Evolutionary conservation across 192 early-diverging fungal species (phyloP).

Genomic region (Rhizophlyctis rosea): DNA sequence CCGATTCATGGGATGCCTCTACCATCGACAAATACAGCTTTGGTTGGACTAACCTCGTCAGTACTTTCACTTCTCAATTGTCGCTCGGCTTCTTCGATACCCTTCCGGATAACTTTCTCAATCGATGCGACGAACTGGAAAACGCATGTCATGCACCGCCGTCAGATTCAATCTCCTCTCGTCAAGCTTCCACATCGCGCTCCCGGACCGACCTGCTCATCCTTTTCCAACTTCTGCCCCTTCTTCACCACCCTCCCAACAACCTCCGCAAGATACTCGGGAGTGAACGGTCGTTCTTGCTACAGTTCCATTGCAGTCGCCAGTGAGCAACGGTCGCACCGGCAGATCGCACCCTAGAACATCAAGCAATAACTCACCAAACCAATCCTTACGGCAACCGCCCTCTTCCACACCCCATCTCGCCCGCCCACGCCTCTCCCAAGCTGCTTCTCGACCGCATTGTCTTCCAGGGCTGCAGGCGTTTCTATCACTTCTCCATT

Average conservation of each 20-base stretch:
- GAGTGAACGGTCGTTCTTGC: background rate
- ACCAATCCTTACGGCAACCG: background rate
- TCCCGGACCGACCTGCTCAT: slow-evolving; percentile 7
- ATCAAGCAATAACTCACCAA: background rate
- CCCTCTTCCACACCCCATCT: background rate
- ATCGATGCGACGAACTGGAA: slow-evolving; percentile 22
- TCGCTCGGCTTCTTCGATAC: slow-evolving; percentile 27
- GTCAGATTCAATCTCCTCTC: background rate
- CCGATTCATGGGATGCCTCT: background rate
- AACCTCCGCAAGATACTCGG: background rate
- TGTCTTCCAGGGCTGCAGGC: no score
- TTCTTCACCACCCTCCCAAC: slow-evolving; percentile 7
- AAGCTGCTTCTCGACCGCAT: background rate
- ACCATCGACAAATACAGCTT: background rate
- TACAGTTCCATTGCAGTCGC: no score
- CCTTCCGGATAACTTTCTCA: slow-evolving; percentile 16
- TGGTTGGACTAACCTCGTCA: slow-evolving; percentile 12
- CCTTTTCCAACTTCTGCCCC: slow-evolving; percentile 11
- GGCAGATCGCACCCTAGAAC: background rate
- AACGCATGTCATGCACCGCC: background rate
- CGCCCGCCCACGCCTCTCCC: background rate
- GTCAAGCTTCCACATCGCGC: background rate
- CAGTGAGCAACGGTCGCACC: no score
- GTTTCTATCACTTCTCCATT: no score
- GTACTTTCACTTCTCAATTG: slow-evolving; percentile 11